phyloP scores from a whole-genome alignment of 345 rosid genomes.

The Ceriops zippeliana region DNA sequence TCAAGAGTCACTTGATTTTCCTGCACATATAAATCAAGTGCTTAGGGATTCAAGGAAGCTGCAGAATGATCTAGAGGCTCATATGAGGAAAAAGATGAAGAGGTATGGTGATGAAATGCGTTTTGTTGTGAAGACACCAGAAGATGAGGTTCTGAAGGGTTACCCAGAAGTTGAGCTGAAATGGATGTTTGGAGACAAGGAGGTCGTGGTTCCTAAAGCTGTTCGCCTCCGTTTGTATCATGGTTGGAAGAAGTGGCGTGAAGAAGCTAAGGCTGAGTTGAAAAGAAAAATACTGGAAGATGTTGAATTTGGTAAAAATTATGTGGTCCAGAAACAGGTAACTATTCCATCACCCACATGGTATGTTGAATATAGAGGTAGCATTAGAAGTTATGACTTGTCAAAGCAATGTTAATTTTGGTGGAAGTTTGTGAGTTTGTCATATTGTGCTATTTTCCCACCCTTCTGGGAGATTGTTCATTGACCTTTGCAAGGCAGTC shows the following conservation, averaged over 20 bases:
- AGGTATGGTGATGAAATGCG: conserved; percentile 69
- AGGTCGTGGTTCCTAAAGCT: conserved; percentile 86
- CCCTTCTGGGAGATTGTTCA: background rate
- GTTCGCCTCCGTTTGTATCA: conserved; percentile 63
- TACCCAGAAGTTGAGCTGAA: conserved; percentile 83
- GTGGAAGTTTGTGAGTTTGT: background rate
- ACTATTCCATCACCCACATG: conserved; percentile 18
- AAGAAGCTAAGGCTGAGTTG: conserved; percentile 76
- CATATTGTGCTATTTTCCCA: background rate
- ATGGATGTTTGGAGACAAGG: conserved; percentile 93
- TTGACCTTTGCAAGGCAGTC: conserved; percentile 6
- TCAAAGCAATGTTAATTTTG: conserved; percentile 6
- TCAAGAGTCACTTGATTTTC: conserved; percentile 56
- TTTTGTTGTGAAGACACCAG: conserved; percentile 62
- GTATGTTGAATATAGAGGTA: background rate
- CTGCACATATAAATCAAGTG: conserved; percentile 54
- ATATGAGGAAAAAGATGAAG: conserved; percentile 63
- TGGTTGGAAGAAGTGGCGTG: conserved; percentile 96
- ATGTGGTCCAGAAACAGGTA: conserved; percentile 75
- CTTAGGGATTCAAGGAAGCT: conserved; percentile 70
- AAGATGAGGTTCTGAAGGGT: conserved; percentile 75
- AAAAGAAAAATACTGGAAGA: conserved; percentile 67
- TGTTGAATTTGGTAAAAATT: conserved; percentile 75
- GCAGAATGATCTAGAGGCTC: conserved; percentile 63
- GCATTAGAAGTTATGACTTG: background rate